Evolutionary conservation across 176 grass and related monocot genomes (phyloP), one percentile per base, ranked within the genome.

Genomic region (Urochloa ruziziensis): DNA sequence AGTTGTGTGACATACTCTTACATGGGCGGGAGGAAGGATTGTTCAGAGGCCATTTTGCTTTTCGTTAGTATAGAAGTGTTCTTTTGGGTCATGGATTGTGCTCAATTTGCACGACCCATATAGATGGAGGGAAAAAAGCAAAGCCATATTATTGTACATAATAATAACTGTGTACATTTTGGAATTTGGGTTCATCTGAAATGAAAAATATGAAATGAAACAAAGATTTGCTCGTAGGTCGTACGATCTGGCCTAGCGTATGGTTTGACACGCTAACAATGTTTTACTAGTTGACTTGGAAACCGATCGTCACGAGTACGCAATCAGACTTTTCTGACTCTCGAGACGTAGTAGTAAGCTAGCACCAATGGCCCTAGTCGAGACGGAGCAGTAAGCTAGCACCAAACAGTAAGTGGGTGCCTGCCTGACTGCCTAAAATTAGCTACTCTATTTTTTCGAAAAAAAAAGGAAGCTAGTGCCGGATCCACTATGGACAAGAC

Each of bases 21-120:
- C 14, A 0, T 36, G 16, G 17, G 36, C 0, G 7, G 39, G 59
- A 33, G 59, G 11, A n/a, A n/a, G 17, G 35, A 47, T 48, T 17
- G 36, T 44, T 54, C 16, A 82, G 86, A 62, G 24, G 24, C 76
- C 64, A 79, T 28, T 58, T 81, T 78, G 80, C 62, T 82, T 40
- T 36, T 74, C 61, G 78, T n/a, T n/a, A n/a, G n/a, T n/a, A n/a
- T 72, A 68, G 36, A 7, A 34, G 10, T 40, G 1, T 53, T 54
- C 39, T 56, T 73, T 62, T 34, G 36, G 47, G 53, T 7, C 42
- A 77, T 27, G 54, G 56, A 13, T 13, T 14, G 80, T 79, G 56
- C 21, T 46, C 27, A 40, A 83, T 71, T 63, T 16, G 53, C 4
- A 37, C 28, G 34, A 51, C 27, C 44, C 29, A 11, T 70, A 48